A percentile compares a stretch with the other conserved stretches of the same genome.
Evolutionary conservation across 768 basidiomycete genomes (phyloP).

Genomic region (Leucocoprinus leucothites): DNA sequence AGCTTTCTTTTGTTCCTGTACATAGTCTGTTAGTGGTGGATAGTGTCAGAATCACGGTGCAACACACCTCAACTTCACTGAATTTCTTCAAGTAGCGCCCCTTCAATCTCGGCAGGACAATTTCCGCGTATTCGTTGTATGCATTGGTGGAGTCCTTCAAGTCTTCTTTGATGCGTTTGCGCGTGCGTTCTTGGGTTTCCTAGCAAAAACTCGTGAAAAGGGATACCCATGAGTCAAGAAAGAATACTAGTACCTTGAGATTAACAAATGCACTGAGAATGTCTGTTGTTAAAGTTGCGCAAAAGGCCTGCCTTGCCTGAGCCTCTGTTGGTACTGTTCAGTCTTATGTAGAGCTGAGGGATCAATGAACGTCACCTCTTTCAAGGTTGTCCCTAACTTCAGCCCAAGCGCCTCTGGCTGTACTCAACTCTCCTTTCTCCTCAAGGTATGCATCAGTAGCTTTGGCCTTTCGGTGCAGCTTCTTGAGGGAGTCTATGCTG

Average conservation of each 20-base stretch:
- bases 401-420: conserved; percentile 71
- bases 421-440: conserved; percentile 62
- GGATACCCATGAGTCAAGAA: background rate
- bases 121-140: conserved; percentile 82
- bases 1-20: conserved; percentile 64
- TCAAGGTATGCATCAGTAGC: conserved; percentile 70
- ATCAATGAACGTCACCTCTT: conserved; percentile 47
- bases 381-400: conserved; percentile 87
- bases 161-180: conserved; percentile 89
- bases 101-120: conserved; percentile 77
- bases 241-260: conserved; percentile 52
- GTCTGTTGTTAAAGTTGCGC: conserved; percentile 64
- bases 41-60: background rate
- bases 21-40: background rate
- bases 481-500: conserved; percentile 74
- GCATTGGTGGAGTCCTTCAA: conserved; percentile 72
- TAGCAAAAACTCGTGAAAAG: conserved; percentile 22
- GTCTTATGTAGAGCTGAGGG: background rate
- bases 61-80: conserved; percentile 77
- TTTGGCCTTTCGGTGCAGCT: conserved; percentile 68
- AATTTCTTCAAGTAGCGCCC: conserved; percentile 80
- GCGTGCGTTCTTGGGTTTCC: conserved; percentile 92
- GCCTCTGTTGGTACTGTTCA: conserved; percentile 51
- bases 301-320: conserved; percentile 78
- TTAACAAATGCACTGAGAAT: conserved; percentile 67